A percentile compares a stretch with the other conserved stretches of the same genome.
Evolutionary conservation across 2,329 filamentous ascomycete species (phyloP).

Genomic region (Exophiala sideris): DNA sequence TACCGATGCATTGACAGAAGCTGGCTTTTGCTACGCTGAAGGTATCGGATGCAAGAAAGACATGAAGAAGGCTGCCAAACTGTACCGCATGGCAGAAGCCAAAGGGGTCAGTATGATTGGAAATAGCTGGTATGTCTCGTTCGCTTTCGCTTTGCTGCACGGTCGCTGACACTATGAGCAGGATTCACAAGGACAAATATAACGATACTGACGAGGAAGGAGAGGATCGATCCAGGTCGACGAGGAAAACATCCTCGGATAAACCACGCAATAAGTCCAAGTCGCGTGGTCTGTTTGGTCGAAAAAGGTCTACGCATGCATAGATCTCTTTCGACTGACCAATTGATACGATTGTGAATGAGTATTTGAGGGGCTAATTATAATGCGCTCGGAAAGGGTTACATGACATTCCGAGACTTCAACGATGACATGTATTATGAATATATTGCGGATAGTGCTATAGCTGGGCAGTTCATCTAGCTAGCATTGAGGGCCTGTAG

Average conservation of each 20-base stretch:
- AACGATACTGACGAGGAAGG: slow-evolving; percentile 21
- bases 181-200: slow-evolving; percentile 30
- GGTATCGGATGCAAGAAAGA: slow-evolving; percentile 94
- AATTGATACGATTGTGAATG: background rate
- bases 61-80: slow-evolving; percentile 85
- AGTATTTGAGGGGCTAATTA: background rate
- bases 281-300: slow-evolving; percentile 22
- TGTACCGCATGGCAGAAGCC: slow-evolving; percentile 84
- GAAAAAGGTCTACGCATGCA: slow-evolving; percentile 12
- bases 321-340: too few relatives aligned
- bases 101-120: slow-evolving; percentile 97
- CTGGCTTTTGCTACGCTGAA: slow-evolving; percentile 93
- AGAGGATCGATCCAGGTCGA: slow-evolving; percentile 10
- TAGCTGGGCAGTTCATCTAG: background rate
- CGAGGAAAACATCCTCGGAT: slow-evolving; percentile 11
- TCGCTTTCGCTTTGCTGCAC: background rate
- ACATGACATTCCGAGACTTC: background rate
- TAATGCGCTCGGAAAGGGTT: slow-evolving; percentile 2
- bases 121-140: slow-evolving; percentile 78
- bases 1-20: slow-evolving; percentile 86
- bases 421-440: slow-evolving; percentile 21
- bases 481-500: background rate
- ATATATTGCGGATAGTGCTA: background rate
- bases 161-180: slow-evolving; percentile 7
- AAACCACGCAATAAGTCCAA: slow-evolving; percentile 24